Base-by-base conservation (phyloP, 2,329 filamentous ascomycete genomes). In the Lecanosticta acicola region DNA sequence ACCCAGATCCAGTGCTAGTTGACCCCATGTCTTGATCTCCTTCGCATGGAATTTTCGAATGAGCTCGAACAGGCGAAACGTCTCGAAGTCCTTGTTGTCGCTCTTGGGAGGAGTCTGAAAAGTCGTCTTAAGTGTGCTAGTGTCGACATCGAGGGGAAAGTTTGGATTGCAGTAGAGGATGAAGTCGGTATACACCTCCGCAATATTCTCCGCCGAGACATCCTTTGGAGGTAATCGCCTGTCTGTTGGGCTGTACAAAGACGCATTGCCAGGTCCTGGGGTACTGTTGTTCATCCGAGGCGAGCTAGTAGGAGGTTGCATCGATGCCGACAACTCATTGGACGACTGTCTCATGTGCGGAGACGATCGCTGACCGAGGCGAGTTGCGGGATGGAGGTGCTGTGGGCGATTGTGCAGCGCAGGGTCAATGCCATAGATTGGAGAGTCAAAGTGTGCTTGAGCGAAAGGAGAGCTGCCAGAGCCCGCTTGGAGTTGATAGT, bases 21-120 rank as follows among this genome's bases (percentile, higher is more conserved):
- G 87, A 33, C 85, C 87, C 90, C 90, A 96, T 0, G 89, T 95
- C 67, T 90, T 93, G 65, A 96, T 82, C 60, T 94, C 87, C 61
- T 87, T 90, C 17, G 73, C 71, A 54, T 94, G 85, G 42, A 94
- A 79, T 65, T 84, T 83, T 53, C 78, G 75, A 60, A 96, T 87
- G 42, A 96, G 75, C 60, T 87, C 78, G 63, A 83, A 94, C 16
- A 96, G 72, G 5, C 73, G 73, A 65, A 80, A 94, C 0, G 85
- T 85, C 59, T 81, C 85, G 63, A 95, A 96, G 48, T 75, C 81
- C 66, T 94, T 94, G 50, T 87, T 87, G 57, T 91, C 89, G 62
- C 88, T 94, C 61, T 84, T 88, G 3, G 90, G 90, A 1, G 87
- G 87, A 20, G 74, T 81, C 38, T 83, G 79, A 65, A 96, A 95